Conservation (phyloP, 2,329 filamentous ascomycete genomes). For the Stachybotrys echinatus region DNA sequence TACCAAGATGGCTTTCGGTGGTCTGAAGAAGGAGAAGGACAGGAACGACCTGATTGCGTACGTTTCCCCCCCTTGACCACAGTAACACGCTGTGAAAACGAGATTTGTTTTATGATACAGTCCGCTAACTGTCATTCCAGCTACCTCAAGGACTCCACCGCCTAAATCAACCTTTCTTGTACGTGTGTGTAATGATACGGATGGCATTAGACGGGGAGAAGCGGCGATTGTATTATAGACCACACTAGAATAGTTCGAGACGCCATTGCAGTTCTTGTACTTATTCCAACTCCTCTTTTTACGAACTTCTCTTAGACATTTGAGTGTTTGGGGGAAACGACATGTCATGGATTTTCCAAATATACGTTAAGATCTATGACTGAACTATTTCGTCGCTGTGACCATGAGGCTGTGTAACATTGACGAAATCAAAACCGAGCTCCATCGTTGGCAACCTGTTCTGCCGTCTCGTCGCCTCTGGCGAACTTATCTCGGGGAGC, state of each 20-base stretch:
- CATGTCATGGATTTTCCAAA: too few species aligned
- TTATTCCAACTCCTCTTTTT: constrained; percentile 29
- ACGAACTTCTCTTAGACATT: constrained; percentile 7
- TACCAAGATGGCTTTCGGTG: constrained; percentile 99
- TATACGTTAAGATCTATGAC: too few species aligned
- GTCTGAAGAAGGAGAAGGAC: constrained; percentile 99
- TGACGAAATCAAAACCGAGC: too few species aligned
- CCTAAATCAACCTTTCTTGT: constrained; percentile 44
- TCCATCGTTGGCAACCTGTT: too few species aligned
- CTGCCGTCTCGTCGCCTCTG: too few species aligned
- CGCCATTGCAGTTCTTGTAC: constrained; percentile 23
- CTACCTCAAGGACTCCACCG: constrained; percentile 65
- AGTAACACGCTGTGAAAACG: too few species aligned
- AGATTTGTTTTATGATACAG: too few species aligned
- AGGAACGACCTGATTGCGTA: constrained; percentile 98
- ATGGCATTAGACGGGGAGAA: constrained; percentile 28
- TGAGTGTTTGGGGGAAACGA: too few species aligned
- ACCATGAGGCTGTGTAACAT: too few species aligned
- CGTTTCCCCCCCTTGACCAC: constrained; percentile 27
- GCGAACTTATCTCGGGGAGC: too few species aligned
- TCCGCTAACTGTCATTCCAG: constrained; percentile 33
- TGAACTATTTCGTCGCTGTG: too few species aligned
- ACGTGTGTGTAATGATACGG: constrained; percentile 26
- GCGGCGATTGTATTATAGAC: constrained; percentile 34
- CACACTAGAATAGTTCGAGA: constrained; percentile 24